phyloP scores from a whole-genome alignment of 495 filamentous ascomycete genomes.

The Hyaloscypha bicolor region DNA sequence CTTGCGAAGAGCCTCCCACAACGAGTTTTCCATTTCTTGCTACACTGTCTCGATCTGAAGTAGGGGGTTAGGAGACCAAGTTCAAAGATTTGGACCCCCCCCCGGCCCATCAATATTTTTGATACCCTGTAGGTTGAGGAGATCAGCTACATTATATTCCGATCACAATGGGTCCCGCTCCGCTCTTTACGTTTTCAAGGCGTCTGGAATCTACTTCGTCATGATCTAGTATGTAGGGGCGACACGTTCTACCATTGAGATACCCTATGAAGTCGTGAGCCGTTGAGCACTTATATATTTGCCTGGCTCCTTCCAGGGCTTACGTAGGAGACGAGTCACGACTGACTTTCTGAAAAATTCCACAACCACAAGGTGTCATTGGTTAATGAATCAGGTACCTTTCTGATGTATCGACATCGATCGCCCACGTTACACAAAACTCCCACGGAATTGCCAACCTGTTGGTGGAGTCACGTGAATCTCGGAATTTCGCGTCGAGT shows the following conservation, averaged over 20 bases:
- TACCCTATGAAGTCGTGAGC: constrained; percentile 2
- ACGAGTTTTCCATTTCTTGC: not conserved
- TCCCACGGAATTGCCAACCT: not conserved
- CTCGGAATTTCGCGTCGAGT: too few relatives aligned
- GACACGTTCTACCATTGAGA: constrained; percentile 37
- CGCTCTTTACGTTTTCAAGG: not conserved
- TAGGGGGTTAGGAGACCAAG: too few relatives aligned
- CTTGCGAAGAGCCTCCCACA: not conserved
- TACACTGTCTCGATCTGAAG: not conserved
- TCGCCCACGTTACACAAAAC: not conserved
- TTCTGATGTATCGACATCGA: too few relatives aligned
- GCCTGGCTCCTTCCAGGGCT: too few relatives aligned
- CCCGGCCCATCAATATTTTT: too few relatives aligned
- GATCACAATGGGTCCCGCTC: too few relatives aligned
- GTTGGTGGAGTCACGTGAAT: not conserved
- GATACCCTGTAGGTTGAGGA: too few relatives aligned
- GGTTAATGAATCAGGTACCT: not conserved
- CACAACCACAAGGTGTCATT: not conserved
- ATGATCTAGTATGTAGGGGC: constrained; percentile 30
- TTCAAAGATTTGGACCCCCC: too few relatives aligned
- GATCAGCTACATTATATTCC: too few relatives aligned
- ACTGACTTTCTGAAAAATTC: not conserved
- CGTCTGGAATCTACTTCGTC: constrained; percentile 37
- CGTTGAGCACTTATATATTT: too few relatives aligned
- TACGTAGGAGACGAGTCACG: not conserved